Base-by-base conservation (phyloP, 129 eudicot genomes). In the Saposhnikovia divaricata region DNA sequence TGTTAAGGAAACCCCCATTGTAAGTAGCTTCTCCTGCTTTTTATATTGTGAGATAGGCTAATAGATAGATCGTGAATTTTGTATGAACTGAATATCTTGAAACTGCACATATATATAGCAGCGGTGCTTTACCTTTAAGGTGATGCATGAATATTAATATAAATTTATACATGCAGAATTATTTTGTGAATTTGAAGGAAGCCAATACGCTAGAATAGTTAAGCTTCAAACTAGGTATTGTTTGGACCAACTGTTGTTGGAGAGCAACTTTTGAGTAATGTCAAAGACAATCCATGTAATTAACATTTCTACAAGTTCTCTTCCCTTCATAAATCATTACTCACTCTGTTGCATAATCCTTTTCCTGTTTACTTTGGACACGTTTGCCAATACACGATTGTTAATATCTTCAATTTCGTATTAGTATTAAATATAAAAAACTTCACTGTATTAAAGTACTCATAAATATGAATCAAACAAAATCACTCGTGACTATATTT, bases 201-300 rank as follows among this genome's bases (percentile, higher is more conserved):
- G 45, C 9, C 16, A 57, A 19, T 78, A 39, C 23, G 4, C 6
- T 18, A 72, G 50, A n/a, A 40, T 46, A 21, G 59, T 66, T 66
- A 66, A 15, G 38, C 37, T 37, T 11, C 53, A 78, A 75, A 42
- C 44, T 43, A 16, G 21, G 38, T 42, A 31, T 69, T 69, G 46
- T 34, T 81, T 28, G 68, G 34, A 84, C 82, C 87, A 59, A 78
- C 80, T 37, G 59, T 78, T 72, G 85, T 78, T 74, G 66, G 74
- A 66, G 63, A 77, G 75, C 84, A 81, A 85, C 82, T 85, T 48
- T 85, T 78, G 87, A 81, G 87, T 85, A 78, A 50, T 74, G 69
- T 53, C 38, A 80, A 86, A 81, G 84, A 61, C 74, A 78, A 65
- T 78, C 59, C 4, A 12, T 42, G 45, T 12, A 19, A 42, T 78